These are phyloP conservation scores for Phytophthora crassamura DNA, from an alignment of 352 stramenopile species.

Conservation along the genomic window DNA sequence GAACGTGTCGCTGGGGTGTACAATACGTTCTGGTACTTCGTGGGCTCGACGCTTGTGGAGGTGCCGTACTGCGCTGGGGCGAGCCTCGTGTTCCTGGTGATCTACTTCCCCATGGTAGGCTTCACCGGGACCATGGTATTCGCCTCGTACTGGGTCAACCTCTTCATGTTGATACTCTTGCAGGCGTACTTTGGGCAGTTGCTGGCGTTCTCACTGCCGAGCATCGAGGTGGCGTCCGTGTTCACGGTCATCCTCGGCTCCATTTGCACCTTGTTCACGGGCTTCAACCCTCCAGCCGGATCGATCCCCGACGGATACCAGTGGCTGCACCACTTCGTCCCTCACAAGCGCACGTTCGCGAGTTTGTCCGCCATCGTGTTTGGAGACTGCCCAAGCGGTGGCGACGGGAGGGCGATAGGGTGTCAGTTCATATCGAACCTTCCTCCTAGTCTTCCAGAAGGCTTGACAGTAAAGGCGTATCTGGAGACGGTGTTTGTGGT, in stretches of 20 bases:
- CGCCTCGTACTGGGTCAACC: conserved; percentile 52
- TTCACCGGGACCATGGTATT: conserved; percentile 21
- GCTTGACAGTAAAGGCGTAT: conserved; percentile 42
- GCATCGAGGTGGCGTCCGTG: conserved; percentile 36
- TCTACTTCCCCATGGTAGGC: conserved; percentile 19
- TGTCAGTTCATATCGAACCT: conserved; percentile 26
- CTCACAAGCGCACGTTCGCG: conserved; percentile 34
- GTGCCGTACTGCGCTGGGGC: conserved; percentile 26
- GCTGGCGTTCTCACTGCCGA: conserved; percentile 46
- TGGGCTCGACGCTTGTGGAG: conserved; percentile 16
- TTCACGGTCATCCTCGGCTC: conserved; percentile 40
- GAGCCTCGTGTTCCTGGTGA: conserved; percentile 20
- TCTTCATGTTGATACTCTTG: conserved; percentile 46
- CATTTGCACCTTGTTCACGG: conserved; percentile 50
- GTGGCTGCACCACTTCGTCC: conserved; percentile 41
- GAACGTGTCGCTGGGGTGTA: conserved; percentile 13
- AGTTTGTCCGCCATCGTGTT: conserved; percentile 42
- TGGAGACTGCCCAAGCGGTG: conserved; percentile 16
- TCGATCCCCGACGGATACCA: conserved; percentile 34
- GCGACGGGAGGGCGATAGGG: conserved; percentile 5
- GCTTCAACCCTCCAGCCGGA: conserved; percentile 38
- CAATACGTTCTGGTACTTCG: conserved; percentile 27
- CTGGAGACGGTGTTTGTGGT: conserved; percentile 36
- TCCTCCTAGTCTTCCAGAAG: conserved; percentile 28
- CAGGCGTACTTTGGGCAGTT: conserved; percentile 57